A percentile compares a stretch with the other conserved stretches of the same genome.
These are phyloP conservation scores for Heterobasidion occidentale DNA, from an alignment of 1,284 basidiomycete species.

Conservation along the genomic window DNA sequence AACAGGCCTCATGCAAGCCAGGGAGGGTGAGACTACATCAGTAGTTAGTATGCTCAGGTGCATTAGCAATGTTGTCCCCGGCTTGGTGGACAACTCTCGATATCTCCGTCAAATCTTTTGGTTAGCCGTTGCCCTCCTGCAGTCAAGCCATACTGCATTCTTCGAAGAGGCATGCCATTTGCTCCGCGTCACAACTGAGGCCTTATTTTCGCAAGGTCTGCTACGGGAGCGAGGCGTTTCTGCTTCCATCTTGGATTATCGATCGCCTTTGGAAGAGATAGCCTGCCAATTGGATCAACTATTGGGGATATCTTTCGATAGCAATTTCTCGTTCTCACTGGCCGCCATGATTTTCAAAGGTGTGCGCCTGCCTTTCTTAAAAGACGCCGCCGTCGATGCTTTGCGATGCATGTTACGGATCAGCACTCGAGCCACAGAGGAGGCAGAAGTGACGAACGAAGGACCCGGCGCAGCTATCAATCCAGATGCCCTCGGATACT, in stretches of 20 bases:
- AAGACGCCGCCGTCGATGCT: constrained; percentile 47
- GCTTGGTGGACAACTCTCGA: constrained; percentile 59
- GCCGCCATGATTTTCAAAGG: constrained; percentile 84
- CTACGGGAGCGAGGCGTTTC: constrained; percentile 50
- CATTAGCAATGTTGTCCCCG: constrained; percentile 70
- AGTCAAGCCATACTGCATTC: constrained; percentile 68
- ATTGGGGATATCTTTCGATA: constrained; percentile 71
- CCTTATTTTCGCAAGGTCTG: constrained; percentile 52
- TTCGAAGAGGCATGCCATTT: constrained; percentile 66
- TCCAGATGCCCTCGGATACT: constrained; percentile 69
- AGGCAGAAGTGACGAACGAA: constrained; percentile 27
- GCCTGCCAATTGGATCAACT: constrained; percentile 68
- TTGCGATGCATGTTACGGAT: constrained; percentile 51
- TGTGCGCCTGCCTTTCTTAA: constrained; percentile 60
- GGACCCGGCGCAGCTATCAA: constrained; percentile 36
- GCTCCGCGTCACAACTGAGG: constrained; percentile 60
- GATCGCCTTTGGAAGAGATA: constrained; percentile 59
- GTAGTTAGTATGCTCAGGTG: constrained; percentile 85
- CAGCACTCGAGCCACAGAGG: constrained; percentile 40
- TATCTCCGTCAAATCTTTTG: constrained; percentile 77
- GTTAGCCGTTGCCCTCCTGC: constrained; percentile 76
- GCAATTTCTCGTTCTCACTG: constrained; percentile 75
- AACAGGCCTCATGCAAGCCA: constrained; percentile 48
- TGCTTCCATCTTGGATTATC: constrained; percentile 56
- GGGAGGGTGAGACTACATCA: constrained; percentile 67